Conservation (phyloP, 225 moss, liverwort and hornwort genomes). For the Bryoerythrophyllum caledonicum region DNA sequence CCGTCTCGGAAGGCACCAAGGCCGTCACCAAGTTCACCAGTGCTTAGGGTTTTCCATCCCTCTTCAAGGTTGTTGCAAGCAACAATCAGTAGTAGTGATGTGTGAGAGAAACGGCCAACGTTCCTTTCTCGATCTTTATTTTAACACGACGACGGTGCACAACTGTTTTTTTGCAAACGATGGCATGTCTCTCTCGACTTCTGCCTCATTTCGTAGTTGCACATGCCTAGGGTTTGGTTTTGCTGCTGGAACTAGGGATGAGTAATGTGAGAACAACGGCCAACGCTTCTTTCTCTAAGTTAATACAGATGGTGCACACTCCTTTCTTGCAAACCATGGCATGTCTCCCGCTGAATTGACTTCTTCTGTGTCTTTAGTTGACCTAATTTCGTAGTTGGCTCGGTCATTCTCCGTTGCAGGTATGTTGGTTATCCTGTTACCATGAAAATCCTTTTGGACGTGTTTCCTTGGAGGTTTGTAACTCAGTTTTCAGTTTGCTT, state of each 20-base stretch:
- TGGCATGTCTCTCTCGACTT: not conserved
- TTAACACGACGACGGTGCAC: not conserved
- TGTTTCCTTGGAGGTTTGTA: not conserved
- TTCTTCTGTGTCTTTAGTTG: not conserved
- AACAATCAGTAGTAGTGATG: not conserved
- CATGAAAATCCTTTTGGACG: not conserved
- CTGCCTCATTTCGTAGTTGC: not conserved
- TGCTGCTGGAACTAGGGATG: no score
- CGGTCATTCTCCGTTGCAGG: not conserved
- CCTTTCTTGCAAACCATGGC: not conserved
- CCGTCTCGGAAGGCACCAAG: constrained; percentile 1
- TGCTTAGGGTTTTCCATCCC: not conserved
- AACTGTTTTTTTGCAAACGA: not conserved
- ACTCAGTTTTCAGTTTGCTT: not conserved
- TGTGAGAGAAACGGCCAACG: not conserved
- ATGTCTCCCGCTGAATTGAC: not conserved
- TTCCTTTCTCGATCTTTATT: not conserved
- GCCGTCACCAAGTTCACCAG: not conserved
- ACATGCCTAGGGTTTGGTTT: no score
- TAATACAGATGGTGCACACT: not conserved
- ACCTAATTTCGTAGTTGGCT: not conserved
- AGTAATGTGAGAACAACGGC: not conserved
- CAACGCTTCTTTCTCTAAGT: not conserved
- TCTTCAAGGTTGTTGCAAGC: not conserved
- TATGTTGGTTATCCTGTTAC: not conserved